phyloP scores from a whole-genome alignment of 768 basidiomycete species.

The Pluteus cervinus region DNA sequence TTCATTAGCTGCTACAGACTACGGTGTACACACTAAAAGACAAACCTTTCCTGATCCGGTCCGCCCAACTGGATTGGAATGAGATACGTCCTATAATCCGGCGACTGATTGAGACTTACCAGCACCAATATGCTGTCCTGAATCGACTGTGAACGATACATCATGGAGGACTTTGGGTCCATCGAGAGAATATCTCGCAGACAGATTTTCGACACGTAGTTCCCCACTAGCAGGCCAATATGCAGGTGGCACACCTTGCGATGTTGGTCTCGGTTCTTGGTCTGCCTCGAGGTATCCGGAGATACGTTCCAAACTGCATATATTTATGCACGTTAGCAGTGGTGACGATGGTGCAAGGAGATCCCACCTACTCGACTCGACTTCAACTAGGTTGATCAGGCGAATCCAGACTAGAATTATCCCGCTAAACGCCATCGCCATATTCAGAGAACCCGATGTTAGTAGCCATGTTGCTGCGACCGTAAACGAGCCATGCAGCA shows the following conservation, averaged over 20 bases:
- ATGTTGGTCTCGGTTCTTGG: constrained; percentile 58
- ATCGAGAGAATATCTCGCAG: constrained; percentile 56
- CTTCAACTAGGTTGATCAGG: constrained; percentile 37
- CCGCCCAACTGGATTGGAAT: too few species aligned
- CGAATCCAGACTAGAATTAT: constrained; percentile 47
- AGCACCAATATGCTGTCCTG: constrained; percentile 66
- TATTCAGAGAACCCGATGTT: constrained; percentile 50
- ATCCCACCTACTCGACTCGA: constrained; percentile 28
- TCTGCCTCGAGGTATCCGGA: constrained; percentile 62
- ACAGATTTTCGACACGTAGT: constrained; percentile 51
- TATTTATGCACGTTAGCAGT: too few species aligned
- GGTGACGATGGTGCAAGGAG: background rate
- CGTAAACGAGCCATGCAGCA: constrained; percentile 51
- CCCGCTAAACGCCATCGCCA: constrained; percentile 54
- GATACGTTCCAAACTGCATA: constrained; percentile 69
- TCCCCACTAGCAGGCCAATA: constrained; percentile 66
- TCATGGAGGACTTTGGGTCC: constrained; percentile 53
- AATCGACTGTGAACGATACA: constrained; percentile 52
- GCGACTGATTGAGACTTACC: too few species aligned
- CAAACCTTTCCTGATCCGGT: constrained; percentile 52
- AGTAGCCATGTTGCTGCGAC: constrained; percentile 31
- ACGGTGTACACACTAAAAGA: too few species aligned
- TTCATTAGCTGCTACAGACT: too few species aligned
- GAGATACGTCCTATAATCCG: too few species aligned
- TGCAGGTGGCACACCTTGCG: constrained; percentile 53